Evolutionary conservation across 345 rosid species (phyloP), one percentile per base, ranked within the genome.

Genomic region (Mangifera indica): DNA sequence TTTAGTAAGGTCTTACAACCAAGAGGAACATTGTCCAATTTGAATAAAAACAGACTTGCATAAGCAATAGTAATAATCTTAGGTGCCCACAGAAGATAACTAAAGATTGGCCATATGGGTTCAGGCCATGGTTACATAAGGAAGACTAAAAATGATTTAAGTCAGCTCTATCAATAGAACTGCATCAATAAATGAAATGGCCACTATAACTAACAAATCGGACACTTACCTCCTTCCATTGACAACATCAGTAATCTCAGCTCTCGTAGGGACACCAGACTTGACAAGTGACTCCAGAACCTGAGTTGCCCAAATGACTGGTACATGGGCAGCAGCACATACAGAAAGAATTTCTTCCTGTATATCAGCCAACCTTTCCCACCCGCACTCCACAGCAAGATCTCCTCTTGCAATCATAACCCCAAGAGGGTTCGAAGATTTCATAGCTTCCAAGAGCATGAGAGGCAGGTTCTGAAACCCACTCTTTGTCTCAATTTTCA

Each of bases 311-410:
- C 88, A 84, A 13, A 89, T 80, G 48, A 86, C 89, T 32, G 94
- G 92, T 48, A 85, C 42, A 37, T 78, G 76, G 62, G 90, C 90
- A 62, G 84, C 85, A 55, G 62, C 72, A 49, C 87, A 87, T 66
- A 83, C 22, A 68, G 82, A 81, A 14, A 87, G 2, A 73, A 89
- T 89, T 77, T 89, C 91, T n/a, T 89, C 90, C 59, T 89, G 94
- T 71, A 86, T 69, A 73, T 80, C 80, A 70, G 90, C 87, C 68
- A 89, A 76, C 64, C 79, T 85, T 76, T 89, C 94, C 91, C 91
- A 89, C 37, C 94, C 94, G 74, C 94, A 87, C 70, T 89, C 94
- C 42, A 89, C 94, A 0, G 91, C 94, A 71, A 89, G 94, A 82
- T 87, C 91, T 26, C 94, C 94, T 79, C 91, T 66, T 21, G 91